phyloP scores from a whole-genome alignment of 2,329 filamentous ascomycete genomes.

The Clonostachys byssicola region DNA sequence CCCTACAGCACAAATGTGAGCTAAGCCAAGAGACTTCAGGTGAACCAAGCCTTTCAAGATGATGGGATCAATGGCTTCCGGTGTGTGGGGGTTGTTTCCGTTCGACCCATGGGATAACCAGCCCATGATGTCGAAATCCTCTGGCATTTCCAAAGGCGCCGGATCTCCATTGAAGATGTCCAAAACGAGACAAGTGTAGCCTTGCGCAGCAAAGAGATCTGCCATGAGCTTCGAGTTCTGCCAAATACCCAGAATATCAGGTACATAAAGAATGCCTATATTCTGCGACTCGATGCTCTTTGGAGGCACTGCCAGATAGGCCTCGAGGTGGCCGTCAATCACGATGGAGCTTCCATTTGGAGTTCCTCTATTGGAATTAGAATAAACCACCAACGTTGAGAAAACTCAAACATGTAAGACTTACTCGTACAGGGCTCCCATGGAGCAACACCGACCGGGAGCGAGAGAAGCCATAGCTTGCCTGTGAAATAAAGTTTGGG shows the following conservation, averaged over 20 bases:
- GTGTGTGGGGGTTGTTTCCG: conserved; percentile 40
- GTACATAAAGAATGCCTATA: conserved; percentile 26
- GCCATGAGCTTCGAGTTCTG: conserved; percentile 35
- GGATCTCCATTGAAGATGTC: conserved; percentile 33
- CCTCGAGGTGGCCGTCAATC: conserved; percentile 36
- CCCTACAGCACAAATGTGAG: conserved; percentile 51
- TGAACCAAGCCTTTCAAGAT: conserved; percentile 40
- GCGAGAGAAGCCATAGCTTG: conserved; percentile 46
- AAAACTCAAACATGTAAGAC: conserved; percentile 12
- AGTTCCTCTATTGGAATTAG: conserved; percentile 30
- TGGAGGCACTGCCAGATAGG: conserved; percentile 40
- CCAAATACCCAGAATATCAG: conserved; percentile 32
- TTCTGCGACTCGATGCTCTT: conserved; percentile 14
- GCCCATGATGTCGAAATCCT: conserved; percentile 20
- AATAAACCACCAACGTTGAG: too few species aligned
- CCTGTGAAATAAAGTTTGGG: too few species aligned
- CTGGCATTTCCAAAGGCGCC: conserved; percentile 13
- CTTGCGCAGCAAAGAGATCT: conserved; percentile 27
- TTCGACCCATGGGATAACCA: conserved; percentile 34
- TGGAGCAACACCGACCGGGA: conserved; percentile 46
- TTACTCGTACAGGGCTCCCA: conserved; percentile 49
- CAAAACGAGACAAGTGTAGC: conserved; percentile 31
- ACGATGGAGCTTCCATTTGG: conserved; percentile 40
- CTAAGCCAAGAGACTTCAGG: conserved; percentile 45
- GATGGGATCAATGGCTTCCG: conserved; percentile 23